Evolutionary conservation across 805 yeast genomes (phyloP).

Genomic region (Candida pini): DNA sequence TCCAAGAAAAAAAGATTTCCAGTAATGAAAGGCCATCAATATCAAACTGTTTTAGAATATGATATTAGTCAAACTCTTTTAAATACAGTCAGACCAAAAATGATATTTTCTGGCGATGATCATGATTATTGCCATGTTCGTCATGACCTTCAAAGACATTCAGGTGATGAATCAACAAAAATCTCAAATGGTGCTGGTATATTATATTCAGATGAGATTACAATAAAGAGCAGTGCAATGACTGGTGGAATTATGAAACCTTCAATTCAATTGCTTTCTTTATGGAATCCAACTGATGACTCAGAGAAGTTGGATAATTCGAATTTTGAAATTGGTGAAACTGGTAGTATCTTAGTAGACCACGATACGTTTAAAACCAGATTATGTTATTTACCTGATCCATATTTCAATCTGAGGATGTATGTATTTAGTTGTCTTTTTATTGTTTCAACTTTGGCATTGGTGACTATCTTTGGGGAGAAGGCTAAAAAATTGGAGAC

Average conservation of each 20-base stretch:
- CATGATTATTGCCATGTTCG: slow-evolving; percentile 86
- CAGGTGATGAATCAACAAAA: slow-evolving; percentile 1
- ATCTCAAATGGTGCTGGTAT: slow-evolving; percentile 4
- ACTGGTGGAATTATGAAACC: slow-evolving; percentile 86
- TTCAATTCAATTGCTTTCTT: slow-evolving; percentile 76
- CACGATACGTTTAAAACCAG: slow-evolving; percentile 24
- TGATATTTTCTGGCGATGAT: slow-evolving; percentile 90
- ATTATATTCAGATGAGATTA: slow-evolving; percentile 47
- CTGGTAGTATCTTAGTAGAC: slow-evolving; percentile 16
- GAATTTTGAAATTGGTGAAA: slow-evolving; percentile 3
- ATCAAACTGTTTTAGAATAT: slow-evolving; percentile 75
- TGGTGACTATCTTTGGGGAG: slow-evolving; percentile 13
- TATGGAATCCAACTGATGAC: slow-evolving; percentile 32
- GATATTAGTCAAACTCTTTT: slow-evolving; percentile 55
- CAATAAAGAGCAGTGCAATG: slow-evolving; percentile 89
- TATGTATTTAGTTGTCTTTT: slow-evolving; percentile 11
- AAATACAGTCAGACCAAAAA: slow-evolving; percentile 51
- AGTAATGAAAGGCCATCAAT: slow-evolving; percentile 70
- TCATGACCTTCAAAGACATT: slow-evolving; percentile 35
- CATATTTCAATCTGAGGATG: slow-evolving; percentile 16
- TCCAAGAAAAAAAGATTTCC: slow-evolving; percentile 56
- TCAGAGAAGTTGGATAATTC: not conserved
- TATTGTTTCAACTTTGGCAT: slow-evolving; percentile 14
- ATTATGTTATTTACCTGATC: slow-evolving; percentile 27
- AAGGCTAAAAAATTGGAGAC: slow-evolving; percentile 6